Conservation (phyloP, 768 basidiomycete genomes). For the Tulasnella sp. region DNA sequence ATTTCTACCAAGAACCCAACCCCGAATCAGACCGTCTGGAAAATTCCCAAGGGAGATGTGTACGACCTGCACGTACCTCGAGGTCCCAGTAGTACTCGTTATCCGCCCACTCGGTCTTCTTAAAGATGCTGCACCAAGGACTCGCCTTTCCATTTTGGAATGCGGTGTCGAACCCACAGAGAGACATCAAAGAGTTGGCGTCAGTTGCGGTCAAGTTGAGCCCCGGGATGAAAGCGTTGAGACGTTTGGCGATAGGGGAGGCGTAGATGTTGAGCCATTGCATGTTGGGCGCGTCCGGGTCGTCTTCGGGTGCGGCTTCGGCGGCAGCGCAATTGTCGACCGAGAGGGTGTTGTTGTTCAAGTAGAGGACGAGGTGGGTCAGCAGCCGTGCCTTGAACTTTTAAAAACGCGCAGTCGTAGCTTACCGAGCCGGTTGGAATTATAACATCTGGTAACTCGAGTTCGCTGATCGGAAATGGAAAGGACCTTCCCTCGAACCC, state of each 20-base stretch:
- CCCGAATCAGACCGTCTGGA: not conserved
- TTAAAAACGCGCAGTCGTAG: not conserved
- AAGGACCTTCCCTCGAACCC: conserved; percentile 8
- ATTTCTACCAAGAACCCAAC: conserved; percentile 5
- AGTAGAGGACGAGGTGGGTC: not conserved
- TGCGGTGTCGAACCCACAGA: conserved; percentile 23
- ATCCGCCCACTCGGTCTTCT: conserved; percentile 10
- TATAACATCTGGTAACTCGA: not conserved
- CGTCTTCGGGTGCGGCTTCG: not conserved
- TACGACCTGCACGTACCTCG: conserved; percentile 5
- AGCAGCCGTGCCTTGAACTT: not conserved
- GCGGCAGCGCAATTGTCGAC: not conserved
- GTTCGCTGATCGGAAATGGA: not conserved
- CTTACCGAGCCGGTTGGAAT: conserved; percentile 19
- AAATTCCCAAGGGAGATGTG: not conserved
- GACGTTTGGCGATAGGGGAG: conserved; percentile 5
- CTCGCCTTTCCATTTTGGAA: not conserved
- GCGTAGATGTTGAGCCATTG: conserved; percentile 15
- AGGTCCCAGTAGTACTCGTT: conserved; percentile 25
- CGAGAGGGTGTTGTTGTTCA: conserved; percentile 18
- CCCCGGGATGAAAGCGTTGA: not conserved
- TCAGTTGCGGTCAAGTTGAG: conserved; percentile 12
- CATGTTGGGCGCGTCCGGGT: not conserved
- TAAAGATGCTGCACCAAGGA: conserved; percentile 21
- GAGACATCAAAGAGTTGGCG: conserved; percentile 11